phyloP scores from a whole-genome alignment of 495 filamentous ascomycete genomes.

The Hypoxylon rickii region DNA sequence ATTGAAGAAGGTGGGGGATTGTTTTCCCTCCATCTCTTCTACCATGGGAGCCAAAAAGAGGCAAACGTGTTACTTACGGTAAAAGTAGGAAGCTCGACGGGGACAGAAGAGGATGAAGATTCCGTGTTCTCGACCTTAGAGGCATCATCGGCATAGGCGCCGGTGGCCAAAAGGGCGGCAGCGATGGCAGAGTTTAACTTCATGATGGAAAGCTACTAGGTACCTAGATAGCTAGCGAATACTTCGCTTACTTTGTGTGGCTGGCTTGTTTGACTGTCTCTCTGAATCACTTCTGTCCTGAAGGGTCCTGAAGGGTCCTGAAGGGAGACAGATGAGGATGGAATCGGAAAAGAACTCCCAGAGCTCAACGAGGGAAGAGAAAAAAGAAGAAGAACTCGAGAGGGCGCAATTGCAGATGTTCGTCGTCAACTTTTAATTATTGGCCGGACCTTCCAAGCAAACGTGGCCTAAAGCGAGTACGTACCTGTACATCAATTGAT shows the following conservation, averaged over 20 bases:
- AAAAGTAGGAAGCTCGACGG: constrained; percentile 75
- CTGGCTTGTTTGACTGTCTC: constrained; percentile 6
- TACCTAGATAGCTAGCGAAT: no score
- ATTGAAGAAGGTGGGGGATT: background rate
- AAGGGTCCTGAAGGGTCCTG: no score
- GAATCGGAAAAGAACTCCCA: constrained; percentile 44
- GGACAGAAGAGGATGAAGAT: constrained; percentile 61
- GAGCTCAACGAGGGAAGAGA: constrained; percentile 47
- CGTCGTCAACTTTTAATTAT: constrained; percentile 37
- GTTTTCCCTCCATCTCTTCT: background rate
- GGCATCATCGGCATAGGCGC: constrained; percentile 71
- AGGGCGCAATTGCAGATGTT: constrained; percentile 25
- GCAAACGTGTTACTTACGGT: constrained; percentile 66
- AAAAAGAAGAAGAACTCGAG: constrained; percentile 36
- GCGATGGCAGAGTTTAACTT: constrained; percentile 82
- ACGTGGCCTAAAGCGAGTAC: constrained; percentile 38
- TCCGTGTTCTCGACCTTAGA: constrained; percentile 59
- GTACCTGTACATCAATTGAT: no score
- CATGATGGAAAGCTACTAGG: constrained; percentile 48
- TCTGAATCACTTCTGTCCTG: constrained; percentile 29
- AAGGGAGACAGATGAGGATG: constrained; percentile 21
- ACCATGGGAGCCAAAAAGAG: background rate
- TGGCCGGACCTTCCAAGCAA: constrained; percentile 33
- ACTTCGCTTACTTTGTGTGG: no score
- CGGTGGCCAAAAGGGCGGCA: constrained; percentile 69